phyloP scores from a whole-genome alignment of 306 rosid species.

The Cicer bijugum region DNA sequence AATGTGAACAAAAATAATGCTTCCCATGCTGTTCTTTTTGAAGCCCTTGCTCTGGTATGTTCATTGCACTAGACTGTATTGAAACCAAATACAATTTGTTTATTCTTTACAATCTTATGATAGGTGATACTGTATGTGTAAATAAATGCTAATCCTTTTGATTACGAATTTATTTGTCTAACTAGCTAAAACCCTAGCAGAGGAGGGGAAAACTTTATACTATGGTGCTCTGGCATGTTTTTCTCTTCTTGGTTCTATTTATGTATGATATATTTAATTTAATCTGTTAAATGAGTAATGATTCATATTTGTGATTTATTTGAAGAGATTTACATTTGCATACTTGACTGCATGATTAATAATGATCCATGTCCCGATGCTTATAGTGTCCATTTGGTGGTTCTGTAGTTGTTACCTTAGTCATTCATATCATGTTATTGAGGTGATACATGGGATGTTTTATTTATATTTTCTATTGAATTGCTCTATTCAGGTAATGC shows the following conservation, averaged over 20 bases:
- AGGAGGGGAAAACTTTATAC: conserved; percentile 5
- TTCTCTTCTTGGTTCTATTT: conserved; percentile 18
- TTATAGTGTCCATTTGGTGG: conserved; percentile 31
- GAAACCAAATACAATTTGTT: conserved; percentile 19
- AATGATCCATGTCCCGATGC: conserved; percentile 23
- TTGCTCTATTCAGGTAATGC: conserved; percentile 82
- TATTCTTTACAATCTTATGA: conserved; percentile 5
- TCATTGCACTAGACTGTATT: conserved; percentile 5
- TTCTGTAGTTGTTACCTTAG: conserved; percentile 23
- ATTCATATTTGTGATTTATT: not conserved
- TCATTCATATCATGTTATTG: conserved; percentile 10
- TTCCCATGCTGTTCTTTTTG: conserved; percentile 98
- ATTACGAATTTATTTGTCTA: conserved; percentile 15
- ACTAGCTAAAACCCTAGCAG: conserved; percentile 19
- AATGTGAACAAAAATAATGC: conserved; percentile 99
- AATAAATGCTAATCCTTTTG: conserved; percentile 30
- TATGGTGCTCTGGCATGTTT: conserved; percentile 7
- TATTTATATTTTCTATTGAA: conserved; percentile 40
- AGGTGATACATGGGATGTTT: conserved; percentile 12
- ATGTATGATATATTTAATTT: conserved; percentile 7
- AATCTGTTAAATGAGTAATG: not conserved
- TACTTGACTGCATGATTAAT: conserved; percentile 1
- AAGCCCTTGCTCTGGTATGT: conserved; percentile 98
- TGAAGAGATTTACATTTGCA: not conserved
- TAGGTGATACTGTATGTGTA: conserved; percentile 5